A percentile compares a stretch with the other conserved stretches of the same genome.
These are phyloP conservation scores for Rutstroemia sp. DNA, from an alignment of 2,329 filamentous ascomycete genomes.

Conservation along the genomic window DNA sequence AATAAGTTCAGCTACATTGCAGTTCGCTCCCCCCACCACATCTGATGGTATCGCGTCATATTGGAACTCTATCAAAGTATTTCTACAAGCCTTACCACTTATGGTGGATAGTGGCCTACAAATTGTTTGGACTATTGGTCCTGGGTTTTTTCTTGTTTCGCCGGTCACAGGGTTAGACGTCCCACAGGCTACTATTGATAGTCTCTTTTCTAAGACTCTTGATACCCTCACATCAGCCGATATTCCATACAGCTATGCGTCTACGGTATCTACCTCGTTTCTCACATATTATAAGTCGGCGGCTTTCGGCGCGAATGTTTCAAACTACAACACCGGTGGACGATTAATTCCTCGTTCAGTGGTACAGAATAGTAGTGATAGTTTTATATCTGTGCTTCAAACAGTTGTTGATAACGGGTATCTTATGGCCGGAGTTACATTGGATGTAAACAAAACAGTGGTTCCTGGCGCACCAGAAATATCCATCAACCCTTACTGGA, in stretches of 20 bases:
- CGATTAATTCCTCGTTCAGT: background rate
- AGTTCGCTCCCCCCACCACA: background rate
- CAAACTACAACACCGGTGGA: background rate
- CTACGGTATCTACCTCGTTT: background rate
- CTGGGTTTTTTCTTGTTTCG: background rate
- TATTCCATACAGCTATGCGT: background rate
- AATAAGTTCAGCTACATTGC: background rate
- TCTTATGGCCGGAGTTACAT: conserved; percentile 1
- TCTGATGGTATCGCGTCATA: background rate
- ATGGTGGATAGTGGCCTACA: background rate
- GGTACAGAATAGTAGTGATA: background rate
- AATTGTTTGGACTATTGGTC: background rate
- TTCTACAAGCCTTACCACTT: background rate
- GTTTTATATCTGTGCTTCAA: background rate
- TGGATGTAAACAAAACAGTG: background rate
- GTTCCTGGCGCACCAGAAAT: background rate
- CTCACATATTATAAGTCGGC: background rate
- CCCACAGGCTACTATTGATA: background rate
- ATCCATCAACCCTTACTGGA: conserved; percentile 3
- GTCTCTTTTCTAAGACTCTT: background rate
- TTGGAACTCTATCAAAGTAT: background rate
- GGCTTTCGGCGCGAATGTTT: conserved; percentile 2
- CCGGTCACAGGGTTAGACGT: background rate
- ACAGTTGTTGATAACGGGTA: background rate
- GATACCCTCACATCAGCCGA: background rate